Percentiles rank a stretch among this genome's conserved stretches.
phyloP scores from a whole-genome alignment of 2,329 filamentous ascomycete species.

The Seiridium unicorne region DNA sequence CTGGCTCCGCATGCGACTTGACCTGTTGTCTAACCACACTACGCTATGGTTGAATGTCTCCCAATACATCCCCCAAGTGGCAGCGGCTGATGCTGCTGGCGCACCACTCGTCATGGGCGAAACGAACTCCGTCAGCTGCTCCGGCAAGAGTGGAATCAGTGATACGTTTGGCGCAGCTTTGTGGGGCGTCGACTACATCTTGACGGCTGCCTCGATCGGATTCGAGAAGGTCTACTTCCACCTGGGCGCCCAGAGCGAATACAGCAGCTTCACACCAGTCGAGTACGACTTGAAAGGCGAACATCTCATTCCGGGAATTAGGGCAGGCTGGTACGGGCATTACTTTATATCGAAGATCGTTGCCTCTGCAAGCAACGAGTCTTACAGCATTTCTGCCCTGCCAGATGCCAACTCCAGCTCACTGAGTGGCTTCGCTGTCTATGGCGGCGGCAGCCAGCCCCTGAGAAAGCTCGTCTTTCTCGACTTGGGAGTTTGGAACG shows the following conservation, averaged over 20 bases:
- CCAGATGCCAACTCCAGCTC: constrained; percentile 31
- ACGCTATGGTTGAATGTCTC: constrained; percentile 34
- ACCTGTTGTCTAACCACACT: constrained; percentile 29
- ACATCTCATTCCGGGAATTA: constrained; percentile 25
- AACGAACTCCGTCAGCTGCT: constrained; percentile 42
- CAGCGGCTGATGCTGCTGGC: constrained; percentile 30
- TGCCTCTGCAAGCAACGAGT: constrained; percentile 8
- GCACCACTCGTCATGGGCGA: constrained; percentile 43
- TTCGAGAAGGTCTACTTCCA: constrained; percentile 42
- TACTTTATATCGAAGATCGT: constrained; percentile 31
- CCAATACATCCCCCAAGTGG: constrained; percentile 29
- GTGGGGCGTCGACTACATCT: constrained; percentile 46
- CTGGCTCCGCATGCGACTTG: constrained; percentile 30
- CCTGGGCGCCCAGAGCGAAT: constrained; percentile 34
- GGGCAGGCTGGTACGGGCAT: constrained; percentile 31
- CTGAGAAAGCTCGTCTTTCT: constrained; percentile 32
- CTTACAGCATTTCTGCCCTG: constrained; percentile 24
- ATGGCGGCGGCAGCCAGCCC: constrained; percentile 10
- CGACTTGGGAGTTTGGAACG: constrained; percentile 35
- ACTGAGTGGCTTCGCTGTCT: constrained; percentile 32
- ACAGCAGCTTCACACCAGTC: constrained; percentile 27
- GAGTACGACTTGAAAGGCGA: constrained; percentile 28
- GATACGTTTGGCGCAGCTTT: constrained; percentile 48
- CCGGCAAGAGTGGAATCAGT: constrained; percentile 36
- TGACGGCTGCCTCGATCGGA: constrained; percentile 31